Percentiles rank a stretch among this genome's conserved stretches.
Conservation (phyloP, 2,329 filamentous ascomycete species). For the Teratosphaeria viscida region DNA sequence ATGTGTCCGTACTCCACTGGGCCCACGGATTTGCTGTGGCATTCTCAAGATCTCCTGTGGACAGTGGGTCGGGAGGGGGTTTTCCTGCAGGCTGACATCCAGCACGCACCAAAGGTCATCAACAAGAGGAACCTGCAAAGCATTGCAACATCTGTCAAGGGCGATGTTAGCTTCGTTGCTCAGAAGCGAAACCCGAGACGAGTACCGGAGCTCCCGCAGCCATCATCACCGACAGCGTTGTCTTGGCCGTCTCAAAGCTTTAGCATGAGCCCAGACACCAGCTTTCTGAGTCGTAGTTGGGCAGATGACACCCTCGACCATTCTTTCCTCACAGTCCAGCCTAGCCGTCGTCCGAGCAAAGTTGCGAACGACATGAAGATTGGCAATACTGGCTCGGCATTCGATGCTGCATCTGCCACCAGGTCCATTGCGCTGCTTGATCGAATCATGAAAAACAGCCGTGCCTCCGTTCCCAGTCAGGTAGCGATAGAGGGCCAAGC, state of each 20-base stretch:
- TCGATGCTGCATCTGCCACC: background rate
- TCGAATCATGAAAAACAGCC: slow-evolving; percentile 17
- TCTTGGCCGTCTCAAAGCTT: slow-evolving; percentile 3
- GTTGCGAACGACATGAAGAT: slow-evolving; percentile 3
- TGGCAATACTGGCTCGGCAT: background rate
- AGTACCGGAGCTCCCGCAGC: slow-evolving; percentile 9
- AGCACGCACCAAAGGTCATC: slow-evolving; percentile 48
- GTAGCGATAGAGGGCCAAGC: slow-evolving; percentile 14
- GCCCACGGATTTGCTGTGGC: slow-evolving; percentile 52
- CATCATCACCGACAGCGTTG: background rate
- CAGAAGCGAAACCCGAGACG: slow-evolving; percentile 40
- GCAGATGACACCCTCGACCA: slow-evolving; percentile 50
- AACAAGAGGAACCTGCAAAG: slow-evolving; percentile 48
- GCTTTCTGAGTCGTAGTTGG: slow-evolving; percentile 30
- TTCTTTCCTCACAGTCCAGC: slow-evolving; percentile 31
- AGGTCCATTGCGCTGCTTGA: slow-evolving; percentile 12
- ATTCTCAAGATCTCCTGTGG: slow-evolving; percentile 54
- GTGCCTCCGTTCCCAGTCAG: slow-evolving; percentile 19
- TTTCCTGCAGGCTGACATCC: slow-evolving; percentile 53
- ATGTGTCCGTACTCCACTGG: slow-evolving; percentile 45
- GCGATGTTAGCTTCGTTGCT: slow-evolving; percentile 45
- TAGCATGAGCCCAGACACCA: slow-evolving; percentile 26
- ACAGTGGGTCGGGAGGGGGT: slow-evolving; percentile 51
- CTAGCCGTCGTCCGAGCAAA: background rate
- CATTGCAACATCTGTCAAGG: slow-evolving; percentile 47